Evolutionary conservation across 2,329 filamentous ascomycete species (phyloP).

Genomic region (Westerdykella sp.): DNA sequence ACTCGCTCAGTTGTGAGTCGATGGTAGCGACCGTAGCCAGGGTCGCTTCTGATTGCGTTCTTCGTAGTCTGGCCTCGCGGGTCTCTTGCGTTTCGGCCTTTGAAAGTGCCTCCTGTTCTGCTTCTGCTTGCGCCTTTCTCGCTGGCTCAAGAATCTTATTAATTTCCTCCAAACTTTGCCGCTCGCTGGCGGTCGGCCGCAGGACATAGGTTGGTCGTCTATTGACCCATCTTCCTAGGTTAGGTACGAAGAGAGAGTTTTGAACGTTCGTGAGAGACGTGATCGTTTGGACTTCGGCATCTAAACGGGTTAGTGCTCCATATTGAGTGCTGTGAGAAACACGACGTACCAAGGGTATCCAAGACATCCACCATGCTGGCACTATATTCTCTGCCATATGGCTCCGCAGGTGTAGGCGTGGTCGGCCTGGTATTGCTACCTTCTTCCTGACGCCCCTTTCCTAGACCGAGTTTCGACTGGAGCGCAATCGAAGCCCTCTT

Average conservation of each 20-base stretch:
- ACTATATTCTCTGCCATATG: slow-evolving; percentile 47
- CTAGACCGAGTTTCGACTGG: slow-evolving; percentile 24
- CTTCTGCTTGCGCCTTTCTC: slow-evolving; percentile 10
- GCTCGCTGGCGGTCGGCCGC: slow-evolving; percentile 44
- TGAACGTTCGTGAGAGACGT: slow-evolving; percentile 84
- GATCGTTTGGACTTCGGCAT: slow-evolving; percentile 75
- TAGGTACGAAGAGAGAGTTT: slow-evolving; percentile 80
- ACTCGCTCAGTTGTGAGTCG: slow-evolving; percentile 60
- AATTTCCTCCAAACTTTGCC: slow-evolving; percentile 28
- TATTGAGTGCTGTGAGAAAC: not conserved
- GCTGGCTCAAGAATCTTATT: slow-evolving; percentile 21
- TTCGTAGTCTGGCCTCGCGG: slow-evolving; percentile 18
- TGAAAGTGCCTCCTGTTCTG: slow-evolving; percentile 10
- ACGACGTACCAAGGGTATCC: slow-evolving; percentile 58
- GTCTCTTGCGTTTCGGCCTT: too few relatives aligned
- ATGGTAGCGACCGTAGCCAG: slow-evolving; percentile 50
- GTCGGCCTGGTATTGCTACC: not conserved
- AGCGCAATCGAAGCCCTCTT: slow-evolving; percentile 26
- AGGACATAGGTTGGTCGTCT: slow-evolving; percentile 72
- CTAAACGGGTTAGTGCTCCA: slow-evolving; percentile 38
- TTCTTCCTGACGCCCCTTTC: slow-evolving; percentile 8
- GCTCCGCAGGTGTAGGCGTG: not conserved
- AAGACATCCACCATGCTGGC: slow-evolving; percentile 60
- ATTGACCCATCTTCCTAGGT: slow-evolving; percentile 69
- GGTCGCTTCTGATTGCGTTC: slow-evolving; percentile 21